phyloP scores from a whole-genome alignment of 2,329 filamentous ascomycete genomes.

The Aspergillus quadricinctus region DNA sequence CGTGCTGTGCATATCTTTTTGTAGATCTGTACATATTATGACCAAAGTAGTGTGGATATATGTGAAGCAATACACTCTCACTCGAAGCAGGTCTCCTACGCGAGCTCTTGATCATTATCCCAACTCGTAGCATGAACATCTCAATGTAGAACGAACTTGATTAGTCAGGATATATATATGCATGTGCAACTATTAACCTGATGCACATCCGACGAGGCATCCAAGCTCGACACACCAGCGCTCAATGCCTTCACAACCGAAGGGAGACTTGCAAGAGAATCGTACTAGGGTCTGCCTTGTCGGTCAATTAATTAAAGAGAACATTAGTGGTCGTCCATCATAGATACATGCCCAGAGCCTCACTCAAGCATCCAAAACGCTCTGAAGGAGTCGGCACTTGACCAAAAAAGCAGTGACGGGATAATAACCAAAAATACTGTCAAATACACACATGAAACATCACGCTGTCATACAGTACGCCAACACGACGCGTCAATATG shows the following conservation, averaged over 20 bases:
- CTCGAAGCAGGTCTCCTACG: neutral
- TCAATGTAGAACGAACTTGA: neutral
- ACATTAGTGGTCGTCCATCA: neutral
- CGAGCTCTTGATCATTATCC: neutral
- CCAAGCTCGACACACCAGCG: neutral
- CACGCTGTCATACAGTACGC: neutral
- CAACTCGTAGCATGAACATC: neutral
- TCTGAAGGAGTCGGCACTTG: neutral
- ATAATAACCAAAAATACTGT: neutral
- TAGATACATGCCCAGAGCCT: neutral
- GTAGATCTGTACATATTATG: neutral
- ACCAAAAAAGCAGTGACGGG: neutral
- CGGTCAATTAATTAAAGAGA: neutral
- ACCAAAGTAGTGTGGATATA: neutral
- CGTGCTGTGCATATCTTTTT: neutral
- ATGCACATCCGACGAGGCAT: neutral
- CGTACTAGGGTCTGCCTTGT: neutral
- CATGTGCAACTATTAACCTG: neutral
- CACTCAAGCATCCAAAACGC: neutral
- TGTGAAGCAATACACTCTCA: neutral
- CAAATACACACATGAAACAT: neutral
- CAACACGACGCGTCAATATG: neutral
- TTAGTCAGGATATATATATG: neutral
- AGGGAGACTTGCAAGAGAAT: neutral
- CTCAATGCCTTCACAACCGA: neutral